Evolutionary conservation across 73 alveolate genomes (phyloP).

Genomic region (Effrenium voratum): DNA sequence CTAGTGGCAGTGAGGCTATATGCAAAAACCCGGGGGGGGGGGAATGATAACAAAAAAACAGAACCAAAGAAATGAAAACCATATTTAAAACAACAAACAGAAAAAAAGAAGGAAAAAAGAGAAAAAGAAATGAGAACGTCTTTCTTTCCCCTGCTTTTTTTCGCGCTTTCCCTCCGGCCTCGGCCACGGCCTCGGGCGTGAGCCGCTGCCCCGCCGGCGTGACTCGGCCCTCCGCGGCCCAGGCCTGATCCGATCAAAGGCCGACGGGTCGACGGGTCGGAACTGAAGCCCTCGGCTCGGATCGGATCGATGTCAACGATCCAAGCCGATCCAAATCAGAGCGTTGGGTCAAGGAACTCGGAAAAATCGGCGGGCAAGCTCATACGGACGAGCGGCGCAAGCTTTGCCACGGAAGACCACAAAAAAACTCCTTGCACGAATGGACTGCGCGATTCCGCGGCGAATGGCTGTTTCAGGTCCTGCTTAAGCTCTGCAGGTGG

Average conservation of each 20-base stretch:
- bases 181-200: conserved; percentile 24
- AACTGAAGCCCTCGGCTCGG: background rate
- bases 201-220: conserved; percentile 16
- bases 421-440: background rate
- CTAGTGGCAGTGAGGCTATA: too few species aligned
- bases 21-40: too few species aligned
- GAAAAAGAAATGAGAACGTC: too few species aligned
- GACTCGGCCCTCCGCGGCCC: conserved; percentile 11
- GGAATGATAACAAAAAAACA: too few species aligned
- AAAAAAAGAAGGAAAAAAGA: too few species aligned
- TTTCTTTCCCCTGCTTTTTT: too few species aligned
- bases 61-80: too few species aligned
- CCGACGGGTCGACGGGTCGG: background rate
- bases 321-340: background rate
- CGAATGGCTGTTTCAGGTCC: background rate
- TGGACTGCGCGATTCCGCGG: background rate
- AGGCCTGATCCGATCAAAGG: background rate
- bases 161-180: background rate
- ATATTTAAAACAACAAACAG: too few species aligned
- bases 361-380: background rate
- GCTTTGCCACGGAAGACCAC: background rate
- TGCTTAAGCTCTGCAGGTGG: background rate
- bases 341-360: background rate
- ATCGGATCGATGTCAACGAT: background rate
- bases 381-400: background rate